Evolutionary conservation across 176 grass and related monocot species (phyloP).

Genomic region (Aegilops speltoides): DNA sequence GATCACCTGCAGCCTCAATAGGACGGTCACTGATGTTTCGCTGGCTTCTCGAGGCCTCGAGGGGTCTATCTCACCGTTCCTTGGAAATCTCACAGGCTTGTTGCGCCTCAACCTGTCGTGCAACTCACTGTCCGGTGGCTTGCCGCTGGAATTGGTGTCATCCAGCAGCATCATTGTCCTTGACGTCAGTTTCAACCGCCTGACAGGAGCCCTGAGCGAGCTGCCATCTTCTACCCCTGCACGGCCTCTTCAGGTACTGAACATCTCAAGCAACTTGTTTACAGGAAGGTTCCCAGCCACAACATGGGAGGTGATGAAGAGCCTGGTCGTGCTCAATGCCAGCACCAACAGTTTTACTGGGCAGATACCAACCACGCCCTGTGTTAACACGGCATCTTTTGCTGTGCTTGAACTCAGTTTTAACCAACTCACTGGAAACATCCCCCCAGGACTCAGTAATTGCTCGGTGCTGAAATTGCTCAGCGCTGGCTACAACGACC

Average conservation of each 20-base stretch:
- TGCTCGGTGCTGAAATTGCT: conserved; percentile 17
- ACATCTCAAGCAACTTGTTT: conserved; percentile 42
- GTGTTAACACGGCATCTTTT: not conserved
- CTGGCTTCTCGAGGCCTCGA: not conserved
- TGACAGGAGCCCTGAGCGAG: no score
- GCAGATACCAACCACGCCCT: not conserved
- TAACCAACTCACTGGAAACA: conserved; percentile 17
- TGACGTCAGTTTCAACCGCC: no score
- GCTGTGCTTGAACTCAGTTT: conserved; percentile 17
- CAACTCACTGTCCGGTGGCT: no score
- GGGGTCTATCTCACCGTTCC: no score
- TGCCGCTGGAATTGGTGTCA: no score
- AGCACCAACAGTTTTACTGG: conserved; percentile 51
- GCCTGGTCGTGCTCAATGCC: conserved; percentile 23
- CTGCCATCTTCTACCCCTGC: not conserved
- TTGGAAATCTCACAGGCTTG: no score
- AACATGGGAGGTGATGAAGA: not conserved
- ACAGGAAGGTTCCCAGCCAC: conserved; percentile 26
- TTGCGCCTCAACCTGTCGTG: no score
- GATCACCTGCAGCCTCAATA: conserved; percentile 15
- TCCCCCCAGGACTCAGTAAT: not conserved
- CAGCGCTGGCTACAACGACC: conserved; percentile 19
- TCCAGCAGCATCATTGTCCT: no score
- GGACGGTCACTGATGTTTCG: not conserved
- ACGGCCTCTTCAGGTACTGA: conserved; percentile 8